Evolutionary conservation across 2,329 filamentous ascomycete species (phyloP), one percentile per base, ranked within the genome.

Genomic region (Ceratocystis lukuohia): DNA sequence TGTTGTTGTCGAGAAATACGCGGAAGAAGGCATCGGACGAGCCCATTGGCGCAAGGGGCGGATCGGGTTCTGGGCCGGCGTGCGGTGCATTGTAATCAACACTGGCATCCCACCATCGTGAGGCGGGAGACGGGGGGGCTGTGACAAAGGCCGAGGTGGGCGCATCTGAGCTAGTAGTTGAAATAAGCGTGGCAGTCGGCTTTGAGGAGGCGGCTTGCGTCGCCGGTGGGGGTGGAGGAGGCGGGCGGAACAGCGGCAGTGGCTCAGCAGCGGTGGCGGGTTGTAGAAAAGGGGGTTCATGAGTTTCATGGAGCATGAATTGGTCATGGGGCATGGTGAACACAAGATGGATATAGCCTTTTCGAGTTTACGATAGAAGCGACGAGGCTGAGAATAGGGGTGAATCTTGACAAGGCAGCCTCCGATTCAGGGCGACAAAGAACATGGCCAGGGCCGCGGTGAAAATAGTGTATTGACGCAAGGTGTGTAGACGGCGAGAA

Each of bases 101-200:
- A 22, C 50, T 62, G 2, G 66, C 48, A 57, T 61, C 61, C 67
- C 67, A 68, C 67, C 64, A 66, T 6, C 50, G 64, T n/a, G 64
- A 61, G 44, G 45, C 67, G 10, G 61, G 61, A 20, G 61, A 28
- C 20, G 64, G 48, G n/a, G 64, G 67, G 33, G 61, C 64, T 25
- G 64, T 68, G 45, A 64, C 59, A 61, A 64, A 66, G 15, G 64
- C 46, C 28, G 64, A 61, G 64, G 56, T 30, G 37, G 44, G 64
- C 33, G 30, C 62, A n/a, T 41, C 30, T 25, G 62, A 64, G n/a
- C 8, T 30, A 6, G 28, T 22, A 17, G 62, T 53, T 4, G 48
- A 57, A n/a, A 22, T 25, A 7, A 22, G 61, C 7, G 50, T 41
- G 7, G 66, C 25, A 22, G 56, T 12, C 25, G 28, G 45, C 28